Conservation (phyloP, 306 rosid genomes). For the Carpinus viminea region DNA sequence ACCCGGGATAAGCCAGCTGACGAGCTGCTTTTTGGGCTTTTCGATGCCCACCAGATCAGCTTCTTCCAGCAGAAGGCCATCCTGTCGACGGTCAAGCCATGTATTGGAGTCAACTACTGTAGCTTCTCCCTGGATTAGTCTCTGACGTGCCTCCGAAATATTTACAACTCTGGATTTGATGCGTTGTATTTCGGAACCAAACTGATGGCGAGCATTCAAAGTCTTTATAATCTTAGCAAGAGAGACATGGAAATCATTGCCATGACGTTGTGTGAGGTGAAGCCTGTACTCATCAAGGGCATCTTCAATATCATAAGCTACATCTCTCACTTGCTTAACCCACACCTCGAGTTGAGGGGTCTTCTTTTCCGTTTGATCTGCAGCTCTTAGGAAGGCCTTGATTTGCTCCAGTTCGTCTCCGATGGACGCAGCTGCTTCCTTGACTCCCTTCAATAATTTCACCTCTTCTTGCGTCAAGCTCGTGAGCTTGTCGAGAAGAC, state of each 20-base stretch:
- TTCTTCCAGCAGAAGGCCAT: slow-evolving; percentile 58
- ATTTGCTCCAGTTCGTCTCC: slow-evolving; percentile 36
- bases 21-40: slow-evolving; percentile 35
- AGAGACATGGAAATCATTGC: slow-evolving; percentile 25
- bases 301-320: slow-evolving; percentile 44
- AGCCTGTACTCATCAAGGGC: slow-evolving; percentile 41
- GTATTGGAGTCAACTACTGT: slow-evolving; percentile 16
- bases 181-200: slow-evolving; percentile 30
- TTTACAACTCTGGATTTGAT: slow-evolving; percentile 32
- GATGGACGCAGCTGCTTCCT: slow-evolving; percentile 31
- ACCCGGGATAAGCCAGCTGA: slow-evolving; percentile 30
- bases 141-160: slow-evolving; percentile 24
- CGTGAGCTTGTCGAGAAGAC: slow-evolving; percentile 32
- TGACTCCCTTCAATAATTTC: slow-evolving; percentile 24
- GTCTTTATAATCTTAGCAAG: slow-evolving; percentile 17
- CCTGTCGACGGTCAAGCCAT: slow-evolving; percentile 46
- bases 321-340: slow-evolving; percentile 50
- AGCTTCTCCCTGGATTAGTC: slow-evolving; percentile 18
- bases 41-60: slow-evolving; percentile 58
- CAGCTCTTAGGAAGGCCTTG: slow-evolving; percentile 39
- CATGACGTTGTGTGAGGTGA: slow-evolving; percentile 20
- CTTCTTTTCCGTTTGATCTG: slow-evolving; percentile 40
- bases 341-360: slow-evolving; percentile 49
- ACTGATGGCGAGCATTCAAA: slow-evolving; percentile 40
- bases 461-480: slow-evolving; percentile 29